A percentile compares a stretch with the other conserved stretches of the same genome.
Evolutionary conservation across 2,329 filamentous ascomycete genomes (phyloP).

Genomic region (Penicillium frequentans): DNA sequence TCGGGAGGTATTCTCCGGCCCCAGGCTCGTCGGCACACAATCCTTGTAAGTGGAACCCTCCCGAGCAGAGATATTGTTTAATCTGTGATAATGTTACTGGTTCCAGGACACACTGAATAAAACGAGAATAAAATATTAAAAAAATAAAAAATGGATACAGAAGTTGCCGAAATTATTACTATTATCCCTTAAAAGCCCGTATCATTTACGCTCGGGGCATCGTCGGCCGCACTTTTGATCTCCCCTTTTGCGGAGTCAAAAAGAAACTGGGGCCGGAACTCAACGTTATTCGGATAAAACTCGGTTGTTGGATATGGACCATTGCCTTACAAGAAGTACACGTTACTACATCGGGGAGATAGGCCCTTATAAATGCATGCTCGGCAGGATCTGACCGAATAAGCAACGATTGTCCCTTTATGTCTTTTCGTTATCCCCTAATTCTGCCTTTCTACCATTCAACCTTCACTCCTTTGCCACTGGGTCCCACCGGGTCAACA

Average conservation of each 20-base stretch:
- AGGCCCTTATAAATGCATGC: not conserved
- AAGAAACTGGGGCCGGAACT: not conserved
- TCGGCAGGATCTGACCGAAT: not conserved
- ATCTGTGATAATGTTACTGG: not conserved
- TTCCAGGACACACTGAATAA: not conserved
- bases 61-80: not conserved
- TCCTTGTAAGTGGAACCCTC: not conserved
- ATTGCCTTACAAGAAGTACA: no score
- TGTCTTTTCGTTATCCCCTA: no score
- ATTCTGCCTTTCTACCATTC: not conserved
- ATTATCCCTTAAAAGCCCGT: not conserved
- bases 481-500: slow-evolving; percentile 18
- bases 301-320: not conserved
- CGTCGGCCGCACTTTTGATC: not conserved
- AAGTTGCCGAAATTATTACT: no score
- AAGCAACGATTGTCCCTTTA: not conserved
- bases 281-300: slow-evolving; percentile 2
- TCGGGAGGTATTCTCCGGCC: slow-evolving; percentile 10
- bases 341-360: not conserved
- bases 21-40: not conserved
- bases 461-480: slow-evolving; percentile 5
- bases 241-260: slow-evolving; percentile 1
- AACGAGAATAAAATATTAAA: not conserved
- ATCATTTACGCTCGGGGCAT: not conserved
- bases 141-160: not conserved